Evolutionary conservation across 2,329 filamentous ascomycete genomes (phyloP), one percentile per base, ranked within the genome.

Genomic region (Ophiostoma sp.): DNA sequence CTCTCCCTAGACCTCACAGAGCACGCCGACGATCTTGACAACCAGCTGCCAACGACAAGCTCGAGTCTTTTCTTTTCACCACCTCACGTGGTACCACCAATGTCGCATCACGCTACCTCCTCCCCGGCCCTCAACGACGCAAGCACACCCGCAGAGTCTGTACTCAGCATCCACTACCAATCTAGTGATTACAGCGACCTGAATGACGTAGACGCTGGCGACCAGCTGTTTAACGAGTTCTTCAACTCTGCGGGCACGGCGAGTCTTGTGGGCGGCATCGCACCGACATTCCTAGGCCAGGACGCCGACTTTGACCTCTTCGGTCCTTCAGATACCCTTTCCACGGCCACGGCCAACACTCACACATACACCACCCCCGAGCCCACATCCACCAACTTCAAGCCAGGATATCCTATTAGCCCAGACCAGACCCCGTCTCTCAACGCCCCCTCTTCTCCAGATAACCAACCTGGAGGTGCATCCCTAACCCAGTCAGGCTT

Each of bases 401-500:
- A 71, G 42, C 69, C 73, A 3, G 36, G 12, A 42, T 81, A 80
- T 71, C 84, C 83, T 45, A 74, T 85, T 72, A 86, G 83, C 70
- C 84, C 84, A 40, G 80, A 82, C 65, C 81, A 81, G 69, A 84
- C 82, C 16, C 81, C 81, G 27, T 82, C 82, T 9, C 75, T 83
- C 9, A 78, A 81, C 70, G 78, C 79, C 18, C 76, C 76, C n/a
- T 75, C 77, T 2, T 81, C 82, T 3, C 81, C 81, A 3, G 75
- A 74, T 42, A 76, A 73, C 72, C 27, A 77, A 75, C 65, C 74
- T 38, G 63, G 52, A 11, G 52, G 47, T 27, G 64, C 55, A 8
- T 27, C 49, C 27, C 62, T 58, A 6, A 38, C 47, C 5, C 40
- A 40, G 5, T 42, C 67, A 2, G 69, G 55, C 27, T 65, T 16